Conservation (phyloP, 2,329 filamentous ascomycete species). For the Venturia nashicola region DNA sequence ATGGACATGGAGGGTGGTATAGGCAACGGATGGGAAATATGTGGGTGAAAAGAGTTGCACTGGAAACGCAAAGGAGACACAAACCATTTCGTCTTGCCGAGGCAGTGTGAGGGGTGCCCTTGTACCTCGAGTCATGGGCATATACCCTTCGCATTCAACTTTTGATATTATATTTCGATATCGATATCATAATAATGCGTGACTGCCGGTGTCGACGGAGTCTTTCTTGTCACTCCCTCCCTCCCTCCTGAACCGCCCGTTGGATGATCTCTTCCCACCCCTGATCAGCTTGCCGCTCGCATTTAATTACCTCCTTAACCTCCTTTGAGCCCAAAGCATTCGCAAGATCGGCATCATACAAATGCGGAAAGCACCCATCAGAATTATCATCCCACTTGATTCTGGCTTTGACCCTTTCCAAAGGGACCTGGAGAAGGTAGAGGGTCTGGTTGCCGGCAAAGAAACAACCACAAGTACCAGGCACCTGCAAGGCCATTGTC, state of each 20-base stretch:
- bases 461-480: slow-evolving; percentile 1
- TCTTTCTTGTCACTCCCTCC: background rate
- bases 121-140: background rate
- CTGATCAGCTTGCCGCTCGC: background rate
- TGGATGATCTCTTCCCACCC: slow-evolving; percentile 3
- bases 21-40: background rate
- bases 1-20: background rate
- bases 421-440: slow-evolving; percentile 2
- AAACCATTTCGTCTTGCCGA: background rate
- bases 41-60: background rate
- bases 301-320: slow-evolving; percentile 2
- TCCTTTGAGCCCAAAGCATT: slow-evolving; percentile 5
- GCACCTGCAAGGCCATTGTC: too few relatives aligned
- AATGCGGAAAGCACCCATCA: slow-evolving; percentile 5
- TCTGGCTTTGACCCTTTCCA: slow-evolving; percentile 5
- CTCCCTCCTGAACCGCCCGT: background rate
- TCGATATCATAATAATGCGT: background rate
- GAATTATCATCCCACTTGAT: slow-evolving; percentile 8
- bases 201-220: background rate
- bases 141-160: background rate
- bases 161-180: background rate
- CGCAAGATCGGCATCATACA: slow-evolving; percentile 6
- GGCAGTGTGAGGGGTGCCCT: background rate
- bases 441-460: background rate
- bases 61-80: background rate